These are phyloP conservation scores for Xylaria hypoxylon DNA, from an alignment of 2,329 filamentous ascomycete species.

Conservation along the genomic window DNA sequence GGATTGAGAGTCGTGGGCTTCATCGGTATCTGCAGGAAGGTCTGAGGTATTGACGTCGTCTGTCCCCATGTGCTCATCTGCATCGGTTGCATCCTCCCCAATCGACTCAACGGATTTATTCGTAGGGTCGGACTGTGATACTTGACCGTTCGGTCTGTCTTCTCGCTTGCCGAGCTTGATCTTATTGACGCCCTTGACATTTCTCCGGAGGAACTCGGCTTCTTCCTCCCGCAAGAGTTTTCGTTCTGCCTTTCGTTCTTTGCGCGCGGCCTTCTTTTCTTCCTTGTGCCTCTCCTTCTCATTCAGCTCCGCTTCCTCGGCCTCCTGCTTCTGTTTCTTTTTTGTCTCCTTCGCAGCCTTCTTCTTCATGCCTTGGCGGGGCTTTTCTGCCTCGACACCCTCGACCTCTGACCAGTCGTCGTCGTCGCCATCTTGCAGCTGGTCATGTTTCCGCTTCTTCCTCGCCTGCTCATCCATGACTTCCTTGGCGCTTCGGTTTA, in stretches of 20 bases:
- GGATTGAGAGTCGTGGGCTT: constrained; percentile 51
- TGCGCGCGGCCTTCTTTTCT: constrained; percentile 63
- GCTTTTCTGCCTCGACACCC: constrained; percentile 69
- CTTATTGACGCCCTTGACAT: constrained; percentile 53
- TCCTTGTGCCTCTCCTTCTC: constrained; percentile 61
- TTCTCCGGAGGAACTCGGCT: constrained; percentile 56
- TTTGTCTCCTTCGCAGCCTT: constrained; percentile 54
- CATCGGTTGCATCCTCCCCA: constrained; percentile 44
- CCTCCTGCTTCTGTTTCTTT: constrained; percentile 64
- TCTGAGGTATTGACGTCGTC: constrained; percentile 46
- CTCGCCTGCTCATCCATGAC: constrained; percentile 83
- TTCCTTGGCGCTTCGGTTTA: constrained; percentile 87
- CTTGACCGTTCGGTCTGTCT: constrained; percentile 44
- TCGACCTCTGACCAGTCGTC: constrained; percentile 59
- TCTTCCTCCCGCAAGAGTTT: constrained; percentile 54
- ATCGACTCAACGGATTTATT: constrained; percentile 45
- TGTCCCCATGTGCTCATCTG: constrained; percentile 30
- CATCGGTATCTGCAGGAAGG: constrained; percentile 60
- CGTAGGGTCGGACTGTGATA: constrained; percentile 31
- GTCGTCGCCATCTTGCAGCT: constrained; percentile 58
- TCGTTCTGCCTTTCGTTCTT: constrained; percentile 57
- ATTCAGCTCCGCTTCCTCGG: constrained; percentile 52
- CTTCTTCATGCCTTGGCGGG: constrained; percentile 72
- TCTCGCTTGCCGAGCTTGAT: constrained; percentile 50
- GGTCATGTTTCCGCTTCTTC: constrained; percentile 80